Evolutionary conservation across 441 rosid species (phyloP).

Genomic region (Populus hybrid): DNA sequence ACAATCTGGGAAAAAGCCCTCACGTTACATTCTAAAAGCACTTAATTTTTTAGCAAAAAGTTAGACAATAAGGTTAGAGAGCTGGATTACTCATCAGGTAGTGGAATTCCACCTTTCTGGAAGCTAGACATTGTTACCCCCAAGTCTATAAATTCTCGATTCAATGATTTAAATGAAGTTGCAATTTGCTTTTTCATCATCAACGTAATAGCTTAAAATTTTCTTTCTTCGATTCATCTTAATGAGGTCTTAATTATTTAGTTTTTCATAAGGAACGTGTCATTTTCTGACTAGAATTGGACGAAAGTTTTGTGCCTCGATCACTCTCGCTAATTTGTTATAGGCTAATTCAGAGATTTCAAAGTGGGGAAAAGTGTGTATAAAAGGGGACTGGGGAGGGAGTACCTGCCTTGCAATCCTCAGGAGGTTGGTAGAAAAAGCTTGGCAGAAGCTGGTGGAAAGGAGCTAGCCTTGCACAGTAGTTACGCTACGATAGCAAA

Average conservation of each 20-base stretch:
- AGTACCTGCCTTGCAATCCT: not conserved
- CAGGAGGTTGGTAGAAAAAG: conserved; percentile 3
- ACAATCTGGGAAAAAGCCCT: conserved; percentile 29
- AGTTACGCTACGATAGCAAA: not conserved
- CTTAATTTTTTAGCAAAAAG: conserved; percentile 24
- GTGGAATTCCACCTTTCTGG: conserved; percentile 22
- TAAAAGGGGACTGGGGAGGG: not conserved
- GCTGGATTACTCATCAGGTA: not conserved
- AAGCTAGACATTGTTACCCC: not conserved
- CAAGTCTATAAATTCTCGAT: not conserved
- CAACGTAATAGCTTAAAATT: not conserved
- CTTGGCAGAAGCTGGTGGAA: not conserved
- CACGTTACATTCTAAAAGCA: conserved; percentile 29
- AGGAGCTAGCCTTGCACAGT: not conserved
- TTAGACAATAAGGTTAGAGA: conserved; percentile 7
- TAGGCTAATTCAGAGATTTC: not conserved
- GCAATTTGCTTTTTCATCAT: not conserved
- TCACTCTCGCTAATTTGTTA: not conserved
- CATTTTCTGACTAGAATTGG: not conserved
- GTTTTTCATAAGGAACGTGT: not conserved
- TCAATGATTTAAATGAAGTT: not conserved
- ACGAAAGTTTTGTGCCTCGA: too few species aligned
- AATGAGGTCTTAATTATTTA: not conserved
- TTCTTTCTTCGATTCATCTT: not conserved
- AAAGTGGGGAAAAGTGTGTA: not conserved